A percentile compares a stretch with the other conserved stretches of the same genome.
Conservation (phyloP, 176 grass and related monocot species). For the Aegilops umbellulata region DNA sequence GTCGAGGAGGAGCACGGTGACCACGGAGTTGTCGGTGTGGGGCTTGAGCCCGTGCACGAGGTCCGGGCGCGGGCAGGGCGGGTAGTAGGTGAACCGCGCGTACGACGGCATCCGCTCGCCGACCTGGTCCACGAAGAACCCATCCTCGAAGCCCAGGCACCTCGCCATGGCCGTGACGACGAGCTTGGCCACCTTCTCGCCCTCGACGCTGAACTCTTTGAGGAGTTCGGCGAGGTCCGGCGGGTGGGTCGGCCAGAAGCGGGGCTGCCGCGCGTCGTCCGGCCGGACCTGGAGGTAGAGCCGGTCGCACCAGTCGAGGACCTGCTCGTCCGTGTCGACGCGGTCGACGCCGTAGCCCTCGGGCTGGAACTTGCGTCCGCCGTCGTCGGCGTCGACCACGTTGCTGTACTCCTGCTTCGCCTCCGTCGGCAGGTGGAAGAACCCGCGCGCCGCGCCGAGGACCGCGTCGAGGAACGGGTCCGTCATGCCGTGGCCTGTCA, state of each 20-base stretch:
- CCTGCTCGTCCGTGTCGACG: conserved; percentile 43
- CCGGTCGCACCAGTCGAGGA: conserved; percentile 51
- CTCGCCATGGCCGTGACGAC: conserved; percentile 40
- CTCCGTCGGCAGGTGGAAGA: conserved; percentile 53
- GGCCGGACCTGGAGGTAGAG: conserved; percentile 50
- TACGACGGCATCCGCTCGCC: conserved; percentile 5
- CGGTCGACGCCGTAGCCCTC: conserved; percentile 64
- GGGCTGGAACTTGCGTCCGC: conserved; percentile 18
- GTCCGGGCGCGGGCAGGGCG: conserved; percentile 47
- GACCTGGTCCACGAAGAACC: conserved; percentile 33
- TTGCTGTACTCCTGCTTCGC: conserved; percentile 49
- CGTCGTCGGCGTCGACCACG: conserved; percentile 23
- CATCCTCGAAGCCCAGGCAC: conserved; percentile 27
- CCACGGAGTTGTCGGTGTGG: conserved; percentile 59
- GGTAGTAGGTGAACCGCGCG: conserved; percentile 55
- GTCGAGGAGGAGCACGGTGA: conserved; percentile 56
- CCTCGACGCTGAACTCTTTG: conserved; percentile 32
- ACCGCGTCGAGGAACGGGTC: conserved; percentile 35
- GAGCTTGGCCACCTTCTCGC: conserved; percentile 10
- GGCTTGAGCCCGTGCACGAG: conserved; percentile 66
- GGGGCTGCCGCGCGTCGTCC: conserved; percentile 16
- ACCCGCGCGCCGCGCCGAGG: conserved; percentile 27
- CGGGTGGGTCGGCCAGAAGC: conserved; percentile 36
- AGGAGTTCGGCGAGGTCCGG: conserved; percentile 18
- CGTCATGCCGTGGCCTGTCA: conserved; percentile 34